Conservation (phyloP, 2,329 filamentous ascomycete species). For the Thielaviopsis euricoi region DNA sequence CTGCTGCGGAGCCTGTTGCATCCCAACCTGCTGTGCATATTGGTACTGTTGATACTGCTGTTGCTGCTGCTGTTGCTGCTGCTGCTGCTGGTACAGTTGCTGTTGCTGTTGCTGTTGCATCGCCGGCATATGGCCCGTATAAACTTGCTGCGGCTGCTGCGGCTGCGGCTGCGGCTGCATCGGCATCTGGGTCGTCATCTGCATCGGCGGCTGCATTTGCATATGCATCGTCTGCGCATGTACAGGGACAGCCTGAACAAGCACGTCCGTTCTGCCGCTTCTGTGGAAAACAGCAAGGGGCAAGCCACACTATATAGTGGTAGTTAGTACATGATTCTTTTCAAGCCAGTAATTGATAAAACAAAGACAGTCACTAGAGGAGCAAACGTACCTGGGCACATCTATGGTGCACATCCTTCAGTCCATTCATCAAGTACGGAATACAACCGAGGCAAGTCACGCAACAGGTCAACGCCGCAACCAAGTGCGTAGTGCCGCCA, state of each 20-base stretch:
- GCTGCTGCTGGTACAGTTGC: not conserved
- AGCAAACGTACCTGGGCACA: conserved; percentile 14
- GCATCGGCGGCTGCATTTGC: conserved; percentile 2
- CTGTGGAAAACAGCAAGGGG: conserved; percentile 16
- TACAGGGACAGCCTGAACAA: conserved; percentile 11
- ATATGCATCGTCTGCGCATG: conserved; percentile 1
- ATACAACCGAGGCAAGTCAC: conserved; percentile 15
- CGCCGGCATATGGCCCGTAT: not conserved
- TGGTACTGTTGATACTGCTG: not conserved
- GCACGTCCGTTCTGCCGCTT: conserved; percentile 15
- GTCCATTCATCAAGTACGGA: conserved; percentile 13
- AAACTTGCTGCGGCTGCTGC: not conserved
- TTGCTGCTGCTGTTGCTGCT: not conserved
- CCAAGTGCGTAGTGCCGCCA: conserved; percentile 14
- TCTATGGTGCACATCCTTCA: conserved; percentile 15
- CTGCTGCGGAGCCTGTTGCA: not conserved
- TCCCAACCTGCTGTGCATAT: not conserved
- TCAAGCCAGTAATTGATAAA: too few species aligned
- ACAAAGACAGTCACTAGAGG: too few species aligned
- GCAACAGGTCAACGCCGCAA: conserved; percentile 14
- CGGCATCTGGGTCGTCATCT: not conserved
- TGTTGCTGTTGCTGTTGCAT: not conserved
- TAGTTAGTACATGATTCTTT: too few species aligned
- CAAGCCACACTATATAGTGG: conserved; percentile 14
- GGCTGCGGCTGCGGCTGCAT: not conserved